Conservation (phyloP, 176 grass and related monocot species). For the Oropetium thomaeum region DNA sequence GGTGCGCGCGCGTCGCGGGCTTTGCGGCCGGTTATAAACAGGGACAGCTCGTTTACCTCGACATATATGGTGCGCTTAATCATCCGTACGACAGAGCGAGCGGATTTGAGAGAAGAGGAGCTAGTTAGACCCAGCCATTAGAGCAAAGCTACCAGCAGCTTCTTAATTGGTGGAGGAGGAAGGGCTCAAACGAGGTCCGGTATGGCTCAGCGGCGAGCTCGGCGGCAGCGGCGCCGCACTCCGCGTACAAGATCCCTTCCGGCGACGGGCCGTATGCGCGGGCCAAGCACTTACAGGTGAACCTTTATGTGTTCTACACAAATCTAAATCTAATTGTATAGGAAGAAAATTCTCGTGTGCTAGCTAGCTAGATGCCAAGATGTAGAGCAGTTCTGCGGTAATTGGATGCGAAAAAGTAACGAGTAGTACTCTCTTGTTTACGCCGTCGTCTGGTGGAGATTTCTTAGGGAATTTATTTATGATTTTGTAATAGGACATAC, state of each 20-base stretch:
- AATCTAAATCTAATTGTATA: too few relatives aligned
- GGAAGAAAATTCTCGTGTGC: too few relatives aligned
- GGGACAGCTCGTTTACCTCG: constrained; percentile 1
- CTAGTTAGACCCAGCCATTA: neutral
- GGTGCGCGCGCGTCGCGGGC: neutral
- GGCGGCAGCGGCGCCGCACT: constrained; percentile 17
- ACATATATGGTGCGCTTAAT: neutral
- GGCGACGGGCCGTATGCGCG: constrained; percentile 88
- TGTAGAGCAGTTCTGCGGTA: neutral
- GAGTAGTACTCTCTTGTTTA: too few relatives aligned
- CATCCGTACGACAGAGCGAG: neutral
- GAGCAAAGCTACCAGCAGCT: neutral
- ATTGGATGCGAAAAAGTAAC: neutral
- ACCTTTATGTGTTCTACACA: too few relatives aligned
- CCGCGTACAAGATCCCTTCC: constrained; percentile 69
- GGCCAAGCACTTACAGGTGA: constrained; percentile 90
- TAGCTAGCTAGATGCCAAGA: neutral
- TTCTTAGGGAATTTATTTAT: neutral
- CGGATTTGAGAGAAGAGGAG: neutral
- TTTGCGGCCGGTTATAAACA: constrained; percentile 25
- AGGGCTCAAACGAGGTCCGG: neutral
- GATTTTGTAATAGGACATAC: too few relatives aligned
- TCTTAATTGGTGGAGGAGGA: neutral
- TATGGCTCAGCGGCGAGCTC: constrained; percentile 28
- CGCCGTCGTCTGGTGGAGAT: too few relatives aligned